phyloP scores from a whole-genome alignment of 164 flowering plant species.

The Piper betle region DNA sequence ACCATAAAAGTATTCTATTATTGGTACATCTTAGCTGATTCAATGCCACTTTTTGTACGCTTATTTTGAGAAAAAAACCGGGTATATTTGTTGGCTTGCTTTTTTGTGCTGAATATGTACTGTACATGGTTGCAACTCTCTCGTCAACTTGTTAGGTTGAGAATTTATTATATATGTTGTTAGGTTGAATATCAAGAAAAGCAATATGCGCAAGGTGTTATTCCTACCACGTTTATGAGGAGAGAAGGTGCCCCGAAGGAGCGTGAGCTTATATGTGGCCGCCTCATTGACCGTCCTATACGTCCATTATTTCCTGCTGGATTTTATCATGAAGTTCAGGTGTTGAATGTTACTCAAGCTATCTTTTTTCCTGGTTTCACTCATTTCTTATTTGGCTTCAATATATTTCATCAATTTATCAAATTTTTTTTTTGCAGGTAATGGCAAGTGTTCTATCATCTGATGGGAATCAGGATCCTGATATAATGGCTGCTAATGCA shows the following conservation, averaged over 20 bases:
- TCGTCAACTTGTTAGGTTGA: no score
- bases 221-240: slow-evolving; percentile 80
- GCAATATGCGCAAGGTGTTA: slow-evolving; percentile 89
- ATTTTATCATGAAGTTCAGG: slow-evolving; percentile 94
- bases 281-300: slow-evolving; percentile 84
- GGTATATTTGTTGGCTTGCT: no score
- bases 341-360: slow-evolving; percentile 8
- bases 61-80: no score
- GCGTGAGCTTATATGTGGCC: slow-evolving; percentile 88
- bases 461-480: slow-evolving; percentile 98
- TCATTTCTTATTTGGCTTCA: background rate
- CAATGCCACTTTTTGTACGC: no score
- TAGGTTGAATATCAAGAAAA: slow-evolving; percentile 99
- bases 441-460: slow-evolving; percentile 92
- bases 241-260: slow-evolving; percentile 98
- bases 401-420: background rate
- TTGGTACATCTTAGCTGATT: no score
- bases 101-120: no score
- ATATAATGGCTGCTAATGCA: slow-evolving; percentile 98
- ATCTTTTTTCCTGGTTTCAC: background rate
- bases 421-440: slow-evolving; percentile 30
- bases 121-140: no score
- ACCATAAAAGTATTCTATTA: no score
- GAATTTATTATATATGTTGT: slow-evolving; percentile 7
- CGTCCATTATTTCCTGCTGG: slow-evolving; percentile 93